phyloP scores from a whole-genome alignment of 2,329 filamentous ascomycete species.

The Cercospora sp. region DNA sequence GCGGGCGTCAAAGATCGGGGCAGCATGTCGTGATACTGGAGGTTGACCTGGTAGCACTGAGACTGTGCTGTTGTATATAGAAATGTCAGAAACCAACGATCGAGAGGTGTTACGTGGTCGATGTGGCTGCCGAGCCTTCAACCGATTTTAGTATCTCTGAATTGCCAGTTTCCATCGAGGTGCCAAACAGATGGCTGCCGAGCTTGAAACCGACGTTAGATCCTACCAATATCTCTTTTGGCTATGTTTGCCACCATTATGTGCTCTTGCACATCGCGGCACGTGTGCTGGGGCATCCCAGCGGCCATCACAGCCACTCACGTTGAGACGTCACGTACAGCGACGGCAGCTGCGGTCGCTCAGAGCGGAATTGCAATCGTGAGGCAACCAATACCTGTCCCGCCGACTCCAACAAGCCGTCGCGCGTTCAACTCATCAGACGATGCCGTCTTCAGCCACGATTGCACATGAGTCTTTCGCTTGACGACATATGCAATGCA shows the following conservation, averaged over 20 bases:
- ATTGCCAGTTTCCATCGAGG: neutral
- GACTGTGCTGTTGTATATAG: neutral
- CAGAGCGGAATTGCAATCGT: neutral
- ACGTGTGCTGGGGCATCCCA: neutral
- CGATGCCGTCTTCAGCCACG: neutral
- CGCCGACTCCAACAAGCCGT: neutral
- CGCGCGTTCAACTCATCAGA: neutral
- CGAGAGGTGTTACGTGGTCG: neutral
- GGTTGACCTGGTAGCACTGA: neutral
- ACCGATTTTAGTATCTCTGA: neutral
- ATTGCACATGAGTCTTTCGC: neutral
- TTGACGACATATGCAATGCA: slow-evolving; percentile 6
- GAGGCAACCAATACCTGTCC: neutral
- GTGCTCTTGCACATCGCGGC: neutral
- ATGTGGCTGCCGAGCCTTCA: neutral
- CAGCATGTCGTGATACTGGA: neutral
- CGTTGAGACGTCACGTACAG: neutral
- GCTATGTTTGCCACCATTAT: neutral
- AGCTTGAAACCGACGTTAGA: neutral
- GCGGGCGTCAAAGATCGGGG: neutral
- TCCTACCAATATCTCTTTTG: neutral
- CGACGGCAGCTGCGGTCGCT: neutral
- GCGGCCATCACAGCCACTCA: neutral
- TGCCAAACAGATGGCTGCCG: neutral
- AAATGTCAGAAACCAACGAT: neutral